Evolutionary conservation across 2,329 filamentous ascomycete species (phyloP).

Genomic region (Rutstroemia sp.): DNA sequence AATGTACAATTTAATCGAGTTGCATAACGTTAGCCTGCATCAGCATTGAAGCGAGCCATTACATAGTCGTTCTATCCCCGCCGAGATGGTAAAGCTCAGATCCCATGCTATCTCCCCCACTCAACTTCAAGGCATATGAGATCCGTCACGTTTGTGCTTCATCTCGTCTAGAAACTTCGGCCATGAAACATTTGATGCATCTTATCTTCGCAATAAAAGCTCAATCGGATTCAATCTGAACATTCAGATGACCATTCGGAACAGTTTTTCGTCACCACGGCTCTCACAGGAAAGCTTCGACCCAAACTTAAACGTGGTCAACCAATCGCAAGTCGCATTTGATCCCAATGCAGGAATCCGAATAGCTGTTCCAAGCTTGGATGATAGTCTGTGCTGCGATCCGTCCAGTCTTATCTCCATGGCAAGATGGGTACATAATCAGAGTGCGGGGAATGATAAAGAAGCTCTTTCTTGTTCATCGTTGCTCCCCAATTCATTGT

Average conservation of each 20-base stretch:
- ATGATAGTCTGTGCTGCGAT: no score
- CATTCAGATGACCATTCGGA: background rate
- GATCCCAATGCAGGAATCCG: no score
- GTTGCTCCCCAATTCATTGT: background rate
- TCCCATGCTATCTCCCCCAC: background rate
- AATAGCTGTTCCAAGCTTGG: no score
- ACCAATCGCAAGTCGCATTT: background rate
- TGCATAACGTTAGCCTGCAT: no score
- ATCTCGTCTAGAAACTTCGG: background rate
- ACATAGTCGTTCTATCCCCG: no score
- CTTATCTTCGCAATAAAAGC: background rate
- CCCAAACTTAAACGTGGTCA: background rate
- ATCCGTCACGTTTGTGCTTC: background rate
- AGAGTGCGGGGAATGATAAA: background rate
- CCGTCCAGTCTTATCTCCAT: no score
- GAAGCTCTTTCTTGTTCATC: background rate
- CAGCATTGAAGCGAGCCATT: no score
- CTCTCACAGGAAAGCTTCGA: background rate
- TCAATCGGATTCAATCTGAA: background rate
- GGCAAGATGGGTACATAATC: background rate
- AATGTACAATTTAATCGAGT: no score
- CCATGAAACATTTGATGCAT: background rate
- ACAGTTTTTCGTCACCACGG: background rate
- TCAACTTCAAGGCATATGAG: background rate
- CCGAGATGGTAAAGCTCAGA: no score